A percentile compares a stretch with the other conserved stretches of the same genome.
Conservation (phyloP, 352 stramenopile genomes). For the Globisporangium middletonii region DNA sequence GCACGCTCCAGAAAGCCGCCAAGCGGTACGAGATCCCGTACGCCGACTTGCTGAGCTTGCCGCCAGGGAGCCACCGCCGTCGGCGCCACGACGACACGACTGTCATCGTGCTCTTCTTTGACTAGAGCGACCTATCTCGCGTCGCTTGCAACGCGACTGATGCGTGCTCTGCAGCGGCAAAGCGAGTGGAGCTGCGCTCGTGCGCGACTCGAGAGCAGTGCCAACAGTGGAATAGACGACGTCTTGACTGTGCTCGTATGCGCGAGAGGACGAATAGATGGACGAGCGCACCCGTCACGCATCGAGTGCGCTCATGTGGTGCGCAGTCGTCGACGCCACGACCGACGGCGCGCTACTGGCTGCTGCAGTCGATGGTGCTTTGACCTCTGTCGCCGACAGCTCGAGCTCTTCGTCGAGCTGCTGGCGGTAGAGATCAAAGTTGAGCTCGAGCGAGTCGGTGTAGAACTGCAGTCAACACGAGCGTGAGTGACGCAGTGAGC, state of each 20-base stretch:
- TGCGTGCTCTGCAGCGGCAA: too few species aligned
- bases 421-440: slow-evolving; percentile 54
- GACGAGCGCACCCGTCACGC: too few species aligned
- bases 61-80: slow-evolving; percentile 72
- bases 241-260: too few species aligned
- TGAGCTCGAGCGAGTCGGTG: slow-evolving; percentile 45
- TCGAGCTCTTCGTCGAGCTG: slow-evolving; percentile 26
- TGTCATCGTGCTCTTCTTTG: slow-evolving; percentile 87
- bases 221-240: too few species aligned
- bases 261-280: too few species aligned
- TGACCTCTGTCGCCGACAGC: too few species aligned
- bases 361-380: slow-evolving; percentile 14
- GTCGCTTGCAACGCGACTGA: too few species aligned
- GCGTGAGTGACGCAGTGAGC: too few species aligned
- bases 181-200: too few species aligned
- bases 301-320: background rate
- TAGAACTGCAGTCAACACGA: slow-evolving; percentile 13
- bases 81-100: slow-evolving; percentile 92
- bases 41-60: slow-evolving; percentile 74
- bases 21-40: slow-evolving; percentile 77
- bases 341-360: slow-evolving; percentile 30
- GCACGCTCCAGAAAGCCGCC: slow-evolving; percentile 71
- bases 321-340: background rate
- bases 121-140: slow-evolving; percentile 18
- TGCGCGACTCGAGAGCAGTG: too few species aligned